These are phyloP conservation scores for Byssoonygena ceratinophila DNA, from an alignment of 2,329 filamentous ascomycete genomes.

Conservation along the genomic window DNA sequence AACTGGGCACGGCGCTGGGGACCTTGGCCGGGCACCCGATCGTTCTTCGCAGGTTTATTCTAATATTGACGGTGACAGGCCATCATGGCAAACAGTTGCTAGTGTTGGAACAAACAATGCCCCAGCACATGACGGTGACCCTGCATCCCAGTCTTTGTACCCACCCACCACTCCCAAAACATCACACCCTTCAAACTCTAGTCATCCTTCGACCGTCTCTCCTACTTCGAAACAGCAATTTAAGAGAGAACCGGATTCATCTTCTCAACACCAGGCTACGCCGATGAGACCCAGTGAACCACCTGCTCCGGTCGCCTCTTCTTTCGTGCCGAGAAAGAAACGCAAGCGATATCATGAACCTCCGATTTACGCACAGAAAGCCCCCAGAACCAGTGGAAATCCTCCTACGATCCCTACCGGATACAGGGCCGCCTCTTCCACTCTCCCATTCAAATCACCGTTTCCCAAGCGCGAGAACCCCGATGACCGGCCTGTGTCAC, in stretches of 20 bases:
- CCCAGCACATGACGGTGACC: not conserved
- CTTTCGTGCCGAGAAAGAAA: constrained; percentile 37
- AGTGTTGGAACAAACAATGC: constrained; percentile 1
- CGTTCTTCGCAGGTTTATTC: constrained; percentile 1
- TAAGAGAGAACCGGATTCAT: constrained; percentile 9
- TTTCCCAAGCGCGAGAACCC: constrained; percentile 24
- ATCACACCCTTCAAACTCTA: constrained; percentile 10
- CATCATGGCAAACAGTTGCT: constrained; percentile 10
- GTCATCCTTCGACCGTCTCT: constrained; percentile 13
- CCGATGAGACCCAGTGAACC: constrained; percentile 2
- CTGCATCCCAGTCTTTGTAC: constrained; percentile 8
- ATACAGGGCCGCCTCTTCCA: constrained; percentile 20
- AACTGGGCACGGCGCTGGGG: not conserved
- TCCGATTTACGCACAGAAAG: constrained; percentile 42
- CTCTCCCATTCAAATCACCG: constrained; percentile 20
- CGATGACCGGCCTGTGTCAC: constrained; percentile 5
- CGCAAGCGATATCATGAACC: constrained; percentile 43
- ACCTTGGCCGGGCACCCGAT: constrained; percentile 1
- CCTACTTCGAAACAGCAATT: constrained; percentile 10
- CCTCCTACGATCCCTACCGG: constrained; percentile 31
- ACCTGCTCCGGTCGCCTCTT: not conserved
- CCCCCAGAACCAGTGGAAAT: constrained; percentile 33
- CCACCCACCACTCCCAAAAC: constrained; percentile 15
- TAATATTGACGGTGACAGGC: not conserved
- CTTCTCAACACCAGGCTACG: constrained; percentile 5